Conservation (phyloP, 208 protist genomes). For the Crithidia fasciculata region DNA sequence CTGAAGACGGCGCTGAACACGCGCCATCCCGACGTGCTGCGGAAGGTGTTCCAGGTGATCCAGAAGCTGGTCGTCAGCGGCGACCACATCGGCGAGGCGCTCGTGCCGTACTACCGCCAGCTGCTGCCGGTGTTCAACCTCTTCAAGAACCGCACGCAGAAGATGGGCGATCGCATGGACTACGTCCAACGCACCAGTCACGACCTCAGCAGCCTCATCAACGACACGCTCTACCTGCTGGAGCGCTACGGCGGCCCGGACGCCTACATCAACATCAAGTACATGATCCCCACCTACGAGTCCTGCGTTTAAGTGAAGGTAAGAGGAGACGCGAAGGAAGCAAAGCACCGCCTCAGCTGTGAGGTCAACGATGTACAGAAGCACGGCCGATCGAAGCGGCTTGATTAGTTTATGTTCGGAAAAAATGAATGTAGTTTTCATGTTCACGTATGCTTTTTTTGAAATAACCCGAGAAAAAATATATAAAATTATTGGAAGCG, state of each 20-base stretch:
- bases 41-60: constrained; percentile 95
- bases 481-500: constrained; percentile 1
- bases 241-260: constrained; percentile 93
- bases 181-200: constrained; percentile 94
- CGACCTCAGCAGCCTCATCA: constrained; percentile 96
- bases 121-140: constrained; percentile 99
- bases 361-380: not conserved
- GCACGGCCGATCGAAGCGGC: too few relatives aligned
- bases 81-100: constrained; percentile 95
- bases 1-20: constrained; percentile 99
- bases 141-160: constrained; percentile 95
- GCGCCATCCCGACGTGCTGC: constrained; percentile 95
- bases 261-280: constrained; percentile 97
- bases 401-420: too few relatives aligned
- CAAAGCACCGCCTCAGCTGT: too few relatives aligned
- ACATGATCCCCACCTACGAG: constrained; percentile 95
- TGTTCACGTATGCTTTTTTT: constrained; percentile 22
- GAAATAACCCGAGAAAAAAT: constrained; percentile 6
- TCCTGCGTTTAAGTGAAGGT: constrained; percentile 59
- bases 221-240: constrained; percentile 97
- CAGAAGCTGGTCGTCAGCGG: constrained; percentile 96
- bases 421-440: not conserved
- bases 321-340: too few relatives aligned
- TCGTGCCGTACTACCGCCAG: constrained; percentile 99
- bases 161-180: constrained; percentile 95